These are phyloP conservation scores for Fragaria ananassa DNA, from an alignment of 306 rosid genomes.

Conservation along the genomic window DNA sequence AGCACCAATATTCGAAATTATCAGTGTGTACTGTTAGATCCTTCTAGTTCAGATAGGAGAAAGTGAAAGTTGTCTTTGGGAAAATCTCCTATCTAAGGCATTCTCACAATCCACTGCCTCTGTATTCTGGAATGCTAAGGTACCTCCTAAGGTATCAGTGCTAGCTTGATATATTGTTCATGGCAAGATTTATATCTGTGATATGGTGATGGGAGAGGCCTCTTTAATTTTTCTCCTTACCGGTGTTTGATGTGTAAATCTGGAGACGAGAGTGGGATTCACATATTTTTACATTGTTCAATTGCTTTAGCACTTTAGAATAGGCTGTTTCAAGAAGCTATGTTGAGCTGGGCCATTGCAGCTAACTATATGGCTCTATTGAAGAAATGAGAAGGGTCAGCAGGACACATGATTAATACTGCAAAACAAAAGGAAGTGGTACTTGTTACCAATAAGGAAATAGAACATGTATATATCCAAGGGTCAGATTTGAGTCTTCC, in stretches of 20 bases:
- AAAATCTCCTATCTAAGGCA: neutral
- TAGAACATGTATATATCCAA: too few species aligned
- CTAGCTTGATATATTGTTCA: neutral
- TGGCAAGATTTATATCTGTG: neutral
- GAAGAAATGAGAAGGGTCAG: too few species aligned
- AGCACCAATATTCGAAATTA: neutral
- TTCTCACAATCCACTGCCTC: neutral
- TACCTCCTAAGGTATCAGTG: neutral
- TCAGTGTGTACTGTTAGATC: neutral
- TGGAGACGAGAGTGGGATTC: neutral
- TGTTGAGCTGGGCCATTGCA: neutral
- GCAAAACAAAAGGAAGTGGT: too few species aligned
- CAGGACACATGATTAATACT: too few species aligned
- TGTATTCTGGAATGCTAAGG: neutral
- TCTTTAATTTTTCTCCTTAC: neutral
- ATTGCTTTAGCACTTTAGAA: neutral
- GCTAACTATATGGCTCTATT: neutral
- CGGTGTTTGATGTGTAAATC: neutral
- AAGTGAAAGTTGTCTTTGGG: neutral
- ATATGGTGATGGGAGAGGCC: neutral
- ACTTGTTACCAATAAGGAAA: too few species aligned
- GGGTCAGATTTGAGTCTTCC: too few species aligned
- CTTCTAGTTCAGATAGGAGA: neutral
- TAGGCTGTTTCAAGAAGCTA: neutral
- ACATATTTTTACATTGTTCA: neutral